Conservation (phyloP, 2,329 filamentous ascomycete genomes). For the Xylariomycetidae sp. region DNA sequence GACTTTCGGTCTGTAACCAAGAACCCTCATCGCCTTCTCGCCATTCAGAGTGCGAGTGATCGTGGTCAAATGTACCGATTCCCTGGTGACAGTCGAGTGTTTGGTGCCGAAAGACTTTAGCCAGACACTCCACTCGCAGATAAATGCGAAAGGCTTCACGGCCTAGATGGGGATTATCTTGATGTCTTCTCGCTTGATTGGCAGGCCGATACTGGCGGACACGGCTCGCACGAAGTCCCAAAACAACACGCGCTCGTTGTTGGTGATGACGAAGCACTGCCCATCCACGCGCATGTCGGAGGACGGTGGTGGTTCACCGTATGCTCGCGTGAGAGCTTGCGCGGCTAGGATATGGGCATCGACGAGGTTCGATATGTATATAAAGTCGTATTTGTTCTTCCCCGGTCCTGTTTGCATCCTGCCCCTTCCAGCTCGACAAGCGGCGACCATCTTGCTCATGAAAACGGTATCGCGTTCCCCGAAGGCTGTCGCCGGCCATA, state of each 20-base stretch:
- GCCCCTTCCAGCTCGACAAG: slow-evolving; percentile 10
- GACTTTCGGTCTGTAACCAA: slow-evolving; percentile 14
- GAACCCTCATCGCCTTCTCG: slow-evolving; percentile 12
- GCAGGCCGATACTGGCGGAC: slow-evolving; percentile 19
- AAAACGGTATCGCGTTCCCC: slow-evolving; percentile 11
- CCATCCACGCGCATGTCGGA: slow-evolving; percentile 23
- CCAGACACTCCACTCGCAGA: slow-evolving; percentile 21
- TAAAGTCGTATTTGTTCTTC: slow-evolving; percentile 24
- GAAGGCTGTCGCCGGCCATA: slow-evolving; percentile 11
- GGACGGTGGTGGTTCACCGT: slow-evolving; percentile 12
- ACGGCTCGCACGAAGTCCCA: slow-evolving; percentile 26
- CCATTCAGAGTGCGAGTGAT: slow-evolving; percentile 14
- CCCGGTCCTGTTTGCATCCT: slow-evolving; percentile 19
- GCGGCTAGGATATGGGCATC: slow-evolving; percentile 24
- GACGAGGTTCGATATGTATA: slow-evolving; percentile 21
- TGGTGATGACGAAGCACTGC: slow-evolving; percentile 28
- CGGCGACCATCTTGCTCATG: slow-evolving; percentile 12
- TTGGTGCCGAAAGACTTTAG: slow-evolving; percentile 8
- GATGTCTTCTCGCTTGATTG: slow-evolving; percentile 15
- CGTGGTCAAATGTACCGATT: slow-evolving; percentile 11
- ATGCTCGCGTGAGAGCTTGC: slow-evolving; percentile 17
- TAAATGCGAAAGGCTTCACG: slow-evolving; percentile 16
- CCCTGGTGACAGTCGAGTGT: slow-evolving; percentile 10
- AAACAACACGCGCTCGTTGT: slow-evolving; percentile 25
- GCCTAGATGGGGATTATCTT: slow-evolving; percentile 15